A percentile compares a stretch with the other conserved stretches of the same genome.
These are phyloP conservation scores for Oehlia diaphana DNA, from an alignment of 192 early-diverging fungal species.

Conservation along the genomic window DNA sequence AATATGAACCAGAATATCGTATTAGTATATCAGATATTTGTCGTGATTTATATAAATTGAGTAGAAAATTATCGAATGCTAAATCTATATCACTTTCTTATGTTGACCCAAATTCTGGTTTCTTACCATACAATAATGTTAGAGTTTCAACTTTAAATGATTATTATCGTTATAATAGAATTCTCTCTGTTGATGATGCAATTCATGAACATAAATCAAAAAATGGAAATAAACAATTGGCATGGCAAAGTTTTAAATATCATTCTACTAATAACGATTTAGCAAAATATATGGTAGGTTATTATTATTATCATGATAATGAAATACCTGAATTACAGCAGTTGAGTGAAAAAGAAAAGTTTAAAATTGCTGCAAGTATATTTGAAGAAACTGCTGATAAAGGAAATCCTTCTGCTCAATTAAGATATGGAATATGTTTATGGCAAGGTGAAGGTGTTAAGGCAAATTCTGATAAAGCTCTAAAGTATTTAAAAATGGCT, in stretches of 20 bases:
- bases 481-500: slow-evolving; percentile 14
- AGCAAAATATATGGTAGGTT: slow-evolving; percentile 11
- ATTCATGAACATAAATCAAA: not conserved
- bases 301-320: slow-evolving; percentile 10
- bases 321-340: not conserved
- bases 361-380: not conserved
- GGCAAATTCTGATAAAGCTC: not conserved
- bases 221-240: not conserved
- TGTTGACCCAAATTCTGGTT: no score
- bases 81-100: no score
- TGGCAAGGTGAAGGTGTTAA: not conserved
- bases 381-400: slow-evolving; percentile 19
- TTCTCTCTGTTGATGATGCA: not conserved
- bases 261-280: not conserved
- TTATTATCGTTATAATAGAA: not conserved
- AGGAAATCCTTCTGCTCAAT: slow-evolving; percentile 20
- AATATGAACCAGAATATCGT: no score
- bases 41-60: no score
- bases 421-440: slow-evolving; percentile 22
- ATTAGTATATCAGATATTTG: no score
- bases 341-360: not conserved
- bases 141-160: no score
- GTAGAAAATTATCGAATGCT: no score
- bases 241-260: slow-evolving; percentile 7
- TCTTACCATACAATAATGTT: no score